These are phyloP conservation scores for Fusarium clavum DNA, from an alignment of 2,329 filamentous ascomycete genomes.

Conservation along the genomic window DNA sequence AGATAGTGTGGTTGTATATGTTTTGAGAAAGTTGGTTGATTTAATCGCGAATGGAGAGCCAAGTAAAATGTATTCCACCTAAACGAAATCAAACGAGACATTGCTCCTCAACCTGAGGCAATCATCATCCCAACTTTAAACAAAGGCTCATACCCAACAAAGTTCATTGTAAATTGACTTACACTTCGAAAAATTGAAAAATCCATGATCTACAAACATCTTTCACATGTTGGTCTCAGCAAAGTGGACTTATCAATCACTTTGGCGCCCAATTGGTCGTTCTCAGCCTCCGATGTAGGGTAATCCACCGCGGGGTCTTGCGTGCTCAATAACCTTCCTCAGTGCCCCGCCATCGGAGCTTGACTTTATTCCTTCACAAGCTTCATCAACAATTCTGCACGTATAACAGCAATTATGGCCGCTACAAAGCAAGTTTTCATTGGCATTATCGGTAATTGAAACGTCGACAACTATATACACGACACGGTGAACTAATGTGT, in stretches of 20 bases:
- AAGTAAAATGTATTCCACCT: neutral
- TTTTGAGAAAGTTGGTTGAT: neutral
- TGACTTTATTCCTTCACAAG: constrained; percentile 45
- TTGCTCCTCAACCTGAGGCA: constrained; percentile 43
- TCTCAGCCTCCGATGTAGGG: constrained; percentile 35
- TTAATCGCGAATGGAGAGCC: constrained; percentile 4
- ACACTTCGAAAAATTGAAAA: neutral
- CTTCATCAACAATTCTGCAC: constrained; percentile 26
- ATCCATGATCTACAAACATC: neutral
- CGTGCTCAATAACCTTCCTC: constrained; percentile 37
- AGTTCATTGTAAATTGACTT: no score
- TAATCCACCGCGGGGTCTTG: constrained; percentile 47
- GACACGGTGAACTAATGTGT: constrained; percentile 24
- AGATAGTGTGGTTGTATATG: neutral
- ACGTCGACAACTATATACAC: neutral
- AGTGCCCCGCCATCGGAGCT: constrained; percentile 53
- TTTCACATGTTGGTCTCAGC: neutral
- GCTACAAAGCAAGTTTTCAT: constrained; percentile 62
- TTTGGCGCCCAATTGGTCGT: constrained; percentile 32
- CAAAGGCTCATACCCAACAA: neutral
- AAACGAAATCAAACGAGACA: neutral
- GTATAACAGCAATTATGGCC: constrained; percentile 53
- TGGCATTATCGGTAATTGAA: constrained; percentile 62
- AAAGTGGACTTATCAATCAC: constrained; percentile 23
- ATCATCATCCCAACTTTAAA: constrained; percentile 10